Percentiles rank a stretch among this genome's conserved stretches.
phyloP scores from a whole-genome alignment of 2,329 filamentous ascomycete species.

The Trichoderma harzianum region DNA sequence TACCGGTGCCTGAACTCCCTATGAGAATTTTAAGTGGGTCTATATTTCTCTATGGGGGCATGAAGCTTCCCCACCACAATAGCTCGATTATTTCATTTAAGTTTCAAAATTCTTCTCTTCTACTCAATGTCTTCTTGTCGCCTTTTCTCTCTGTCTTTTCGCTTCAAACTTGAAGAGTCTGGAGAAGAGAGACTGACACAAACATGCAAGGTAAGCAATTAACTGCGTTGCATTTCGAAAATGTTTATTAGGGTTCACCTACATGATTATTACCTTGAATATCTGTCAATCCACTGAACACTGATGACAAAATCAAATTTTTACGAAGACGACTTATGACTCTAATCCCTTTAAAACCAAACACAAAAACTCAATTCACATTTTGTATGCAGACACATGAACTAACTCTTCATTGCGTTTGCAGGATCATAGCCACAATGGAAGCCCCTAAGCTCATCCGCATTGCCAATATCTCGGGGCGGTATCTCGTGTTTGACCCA shows the following conservation, averaged over 20 bases:
- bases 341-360: background rate
- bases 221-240: background rate
- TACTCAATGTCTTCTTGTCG: constrained; percentile 11
- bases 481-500: constrained; percentile 87
- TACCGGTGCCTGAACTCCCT: background rate
- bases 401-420: background rate
- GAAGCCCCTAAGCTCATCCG: constrained; percentile 52
- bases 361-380: background rate
- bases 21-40: background rate
- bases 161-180: background rate
- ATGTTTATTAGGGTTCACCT: background rate
- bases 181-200: background rate
- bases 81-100: constrained; percentile 25
- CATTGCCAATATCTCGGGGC: constrained; percentile 75
- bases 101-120: constrained; percentile 20
- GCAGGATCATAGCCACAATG: constrained; percentile 25
- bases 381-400: background rate
- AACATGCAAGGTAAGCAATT: constrained; percentile 19
- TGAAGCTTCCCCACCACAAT: constrained; percentile 4
- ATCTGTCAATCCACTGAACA: constrained; percentile 62
- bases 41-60: constrained; percentile 21
- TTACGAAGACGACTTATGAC: constrained; percentile 47
- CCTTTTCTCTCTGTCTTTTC: constrained; percentile 15
- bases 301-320: constrained; percentile 42
- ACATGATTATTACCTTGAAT: constrained; percentile 50